Evolutionary conservation across 1,139 yeast genomes (phyloP).

Genomic region (Meyerozyma guilliermondii): DNA sequence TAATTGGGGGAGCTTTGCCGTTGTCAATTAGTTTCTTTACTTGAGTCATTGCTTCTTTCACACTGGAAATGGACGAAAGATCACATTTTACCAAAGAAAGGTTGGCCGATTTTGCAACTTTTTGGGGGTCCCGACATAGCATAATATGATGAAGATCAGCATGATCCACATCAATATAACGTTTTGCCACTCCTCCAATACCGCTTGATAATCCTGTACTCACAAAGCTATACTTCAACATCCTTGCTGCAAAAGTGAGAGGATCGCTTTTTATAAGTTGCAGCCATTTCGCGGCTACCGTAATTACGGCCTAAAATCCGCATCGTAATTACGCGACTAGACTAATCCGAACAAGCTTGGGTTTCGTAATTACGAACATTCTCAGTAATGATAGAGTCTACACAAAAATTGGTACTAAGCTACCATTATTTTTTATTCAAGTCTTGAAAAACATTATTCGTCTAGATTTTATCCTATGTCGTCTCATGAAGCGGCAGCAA

Average conservation of each 20-base stretch:
- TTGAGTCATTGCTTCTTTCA: slow-evolving; percentile 2
- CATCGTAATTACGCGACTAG: too few species aligned
- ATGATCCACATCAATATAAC: neutral
- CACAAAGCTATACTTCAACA: neutral
- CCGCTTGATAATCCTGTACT: neutral
- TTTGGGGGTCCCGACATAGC: slow-evolving; percentile 1
- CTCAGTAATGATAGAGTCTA: too few species aligned
- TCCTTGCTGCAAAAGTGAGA: neutral
- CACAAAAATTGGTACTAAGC: too few species aligned
- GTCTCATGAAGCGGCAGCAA: too few species aligned
- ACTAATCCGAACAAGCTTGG: too few species aligned
- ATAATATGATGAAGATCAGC: neutral
- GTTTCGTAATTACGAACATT: too few species aligned
- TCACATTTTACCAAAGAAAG: slow-evolving; percentile 5
- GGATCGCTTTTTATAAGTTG: neutral
- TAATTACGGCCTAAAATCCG: too few species aligned
- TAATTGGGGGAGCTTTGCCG: slow-evolving; percentile 5
- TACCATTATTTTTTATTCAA: too few species aligned
- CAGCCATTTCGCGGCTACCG: neutral
- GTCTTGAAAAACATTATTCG: too few species aligned
- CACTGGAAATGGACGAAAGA: slow-evolving; percentile 4
- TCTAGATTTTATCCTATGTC: too few species aligned
- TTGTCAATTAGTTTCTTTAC: slow-evolving; percentile 1
- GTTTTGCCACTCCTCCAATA: neutral
- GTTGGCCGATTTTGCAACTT: slow-evolving; percentile 1